Conservation (phyloP, 805 yeast species). For the Candida jianshihensis region DNA sequence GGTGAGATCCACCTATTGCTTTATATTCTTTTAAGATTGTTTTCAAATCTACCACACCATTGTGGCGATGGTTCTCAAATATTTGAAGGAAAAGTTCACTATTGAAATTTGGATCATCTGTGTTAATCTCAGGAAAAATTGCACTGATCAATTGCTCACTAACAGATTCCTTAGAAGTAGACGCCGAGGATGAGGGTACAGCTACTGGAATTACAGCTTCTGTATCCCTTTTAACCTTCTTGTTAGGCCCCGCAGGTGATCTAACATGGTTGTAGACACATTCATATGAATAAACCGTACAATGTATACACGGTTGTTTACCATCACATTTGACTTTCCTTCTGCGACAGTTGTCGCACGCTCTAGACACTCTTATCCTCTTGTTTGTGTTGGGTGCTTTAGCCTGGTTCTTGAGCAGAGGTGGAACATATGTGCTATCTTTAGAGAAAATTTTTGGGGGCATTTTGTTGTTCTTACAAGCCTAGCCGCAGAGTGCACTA, state of each 20-base stretch:
- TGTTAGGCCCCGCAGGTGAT: constrained; percentile 20
- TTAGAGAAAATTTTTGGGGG: constrained; percentile 21
- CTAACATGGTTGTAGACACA: constrained; percentile 79
- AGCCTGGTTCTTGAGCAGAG: constrained; percentile 15
- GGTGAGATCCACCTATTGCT: constrained; percentile 1
- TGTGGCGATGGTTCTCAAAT: constrained; percentile 11
- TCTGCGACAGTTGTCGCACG: constrained; percentile 67
- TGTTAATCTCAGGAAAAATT: constrained; percentile 16
- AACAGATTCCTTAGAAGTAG: constrained; percentile 1
- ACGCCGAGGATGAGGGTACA: constrained; percentile 1
- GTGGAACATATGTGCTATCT: constrained; percentile 17
- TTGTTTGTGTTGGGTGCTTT: constrained; percentile 27
- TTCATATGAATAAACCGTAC: constrained; percentile 79
- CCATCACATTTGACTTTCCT: constrained; percentile 83
- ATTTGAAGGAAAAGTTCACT: constrained; percentile 11
- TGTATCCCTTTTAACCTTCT: constrained; percentile 10
- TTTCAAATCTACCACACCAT: constrained; percentile 15
- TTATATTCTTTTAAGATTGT: constrained; percentile 12
- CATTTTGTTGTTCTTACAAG: constrained; percentile 5
- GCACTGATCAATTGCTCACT: constrained; percentile 5
- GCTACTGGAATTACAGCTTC: background rate
- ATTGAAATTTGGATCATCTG: constrained; percentile 10
- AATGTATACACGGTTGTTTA: constrained; percentile 76
- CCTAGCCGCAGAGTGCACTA: background rate
- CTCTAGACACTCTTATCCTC: constrained; percentile 60